These are phyloP conservation scores for Sporisorium exsertum DNA, from an alignment of 1,284 basidiomycete genomes.

Conservation along the genomic window DNA sequence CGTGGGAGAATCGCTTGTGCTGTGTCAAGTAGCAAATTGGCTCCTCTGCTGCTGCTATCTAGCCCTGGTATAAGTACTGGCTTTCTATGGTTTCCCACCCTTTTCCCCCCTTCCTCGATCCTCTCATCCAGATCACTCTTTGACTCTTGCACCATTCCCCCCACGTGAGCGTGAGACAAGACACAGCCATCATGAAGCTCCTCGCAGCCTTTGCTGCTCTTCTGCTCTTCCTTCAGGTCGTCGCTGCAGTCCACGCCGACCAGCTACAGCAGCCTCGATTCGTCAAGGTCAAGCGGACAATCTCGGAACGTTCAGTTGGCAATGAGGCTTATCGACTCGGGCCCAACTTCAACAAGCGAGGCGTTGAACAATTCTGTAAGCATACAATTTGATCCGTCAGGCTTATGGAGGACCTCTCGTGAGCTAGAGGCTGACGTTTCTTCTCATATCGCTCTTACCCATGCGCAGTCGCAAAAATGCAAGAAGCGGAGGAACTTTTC, in stretches of 20 bases:
- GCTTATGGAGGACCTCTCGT: too few relatives aligned
- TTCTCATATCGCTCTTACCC: not conserved
- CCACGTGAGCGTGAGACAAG: not conserved
- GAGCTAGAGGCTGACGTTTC: not conserved
- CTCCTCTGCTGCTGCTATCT: not conserved
- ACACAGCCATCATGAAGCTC: constrained; percentile 14
- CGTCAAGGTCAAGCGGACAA: constrained; percentile 13
- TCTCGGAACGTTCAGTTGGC: not conserved
- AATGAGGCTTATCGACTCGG: constrained; percentile 1
- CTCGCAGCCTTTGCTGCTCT: constrained; percentile 9
- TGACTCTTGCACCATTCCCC: too few relatives aligned
- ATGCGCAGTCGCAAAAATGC: not conserved
- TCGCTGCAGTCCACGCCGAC: constrained; percentile 9
- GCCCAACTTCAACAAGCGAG: constrained; percentile 7
- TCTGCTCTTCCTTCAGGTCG: constrained; percentile 16
- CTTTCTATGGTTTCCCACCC: too few relatives aligned
- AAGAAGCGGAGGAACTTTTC: not conserved
- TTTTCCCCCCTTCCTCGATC: not conserved
- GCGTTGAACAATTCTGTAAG: not conserved
- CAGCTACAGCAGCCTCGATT: constrained; percentile 11
- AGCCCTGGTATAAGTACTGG: not conserved
- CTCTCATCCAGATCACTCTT: not conserved
- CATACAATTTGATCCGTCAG: not conserved
- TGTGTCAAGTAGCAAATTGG: not conserved
- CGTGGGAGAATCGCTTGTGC: constrained; percentile 3